Evolutionary conservation across 495 filamentous ascomycete genomes (phyloP), one percentile per base, ranked within the genome.

Genomic region (Aspergillus cavernicola): DNA sequence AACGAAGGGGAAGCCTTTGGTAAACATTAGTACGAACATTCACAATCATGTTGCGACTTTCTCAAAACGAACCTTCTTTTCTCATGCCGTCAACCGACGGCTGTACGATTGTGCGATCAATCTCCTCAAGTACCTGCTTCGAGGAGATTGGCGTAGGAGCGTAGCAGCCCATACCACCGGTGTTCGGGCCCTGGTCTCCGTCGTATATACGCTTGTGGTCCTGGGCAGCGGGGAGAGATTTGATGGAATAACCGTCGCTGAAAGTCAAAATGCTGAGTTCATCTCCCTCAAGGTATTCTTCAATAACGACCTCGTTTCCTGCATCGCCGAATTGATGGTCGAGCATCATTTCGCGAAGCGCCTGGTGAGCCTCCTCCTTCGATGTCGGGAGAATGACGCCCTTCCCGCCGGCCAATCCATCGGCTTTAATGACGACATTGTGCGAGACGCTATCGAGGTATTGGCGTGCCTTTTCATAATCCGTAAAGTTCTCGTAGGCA

Each of bases 81-180:
- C 85, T 80, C 89, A 96, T 92, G 44, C 89, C 90, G 54, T 91
- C 82, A 57, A 98, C 81, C 2, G 92, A 95, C 4, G 93, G 95
- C 72, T 92, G 82, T 29, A 97, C 78, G 45, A 97, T 87, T 26
- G 84, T 89, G 41, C 80, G 77, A 61, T 96, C 85, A 51, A 98
- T 82, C 59, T 88, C 80, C 20, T 85, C 85, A 19, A 96, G 72
- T 13, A 92, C 74, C 26, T 82, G 79, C 48, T 84, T 80, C 0
- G 88, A 85, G 7, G 87, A 89, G 61, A 97, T 87, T 51, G 81
- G 85, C 0, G 91, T 95, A 15, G 91, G 90, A 31, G 91, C 90
- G 72, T 98, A 98, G 70, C 90, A 95, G 50, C 93, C 93, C 93
- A 98, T 97, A 12, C 93, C 95, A 41, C 93, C 95, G 6, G 93